phyloP scores from a whole-genome alignment of 805 yeast genomes.

The Kuraishia ogatae region DNA sequence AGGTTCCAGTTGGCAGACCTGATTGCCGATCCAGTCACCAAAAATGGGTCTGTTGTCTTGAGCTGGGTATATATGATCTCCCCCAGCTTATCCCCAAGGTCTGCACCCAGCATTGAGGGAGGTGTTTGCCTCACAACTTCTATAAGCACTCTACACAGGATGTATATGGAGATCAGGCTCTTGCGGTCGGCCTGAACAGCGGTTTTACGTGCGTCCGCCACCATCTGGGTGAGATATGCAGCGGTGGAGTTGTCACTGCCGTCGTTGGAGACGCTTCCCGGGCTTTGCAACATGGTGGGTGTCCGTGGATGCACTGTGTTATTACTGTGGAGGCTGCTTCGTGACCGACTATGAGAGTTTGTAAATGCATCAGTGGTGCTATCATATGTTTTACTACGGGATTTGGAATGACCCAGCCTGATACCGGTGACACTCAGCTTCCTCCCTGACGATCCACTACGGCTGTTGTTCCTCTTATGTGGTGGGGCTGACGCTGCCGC shows the following conservation, averaged over 20 bases:
- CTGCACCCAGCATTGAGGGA: constrained; percentile 63
- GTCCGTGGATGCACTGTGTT: no score
- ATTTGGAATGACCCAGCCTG: constrained; percentile 9
- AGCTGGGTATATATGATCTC: constrained; percentile 90
- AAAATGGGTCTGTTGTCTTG: constrained; percentile 74
- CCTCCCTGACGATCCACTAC: no score
- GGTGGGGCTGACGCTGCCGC: constrained; percentile 4
- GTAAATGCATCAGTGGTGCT: constrained; percentile 6
- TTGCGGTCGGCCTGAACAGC: constrained; percentile 83
- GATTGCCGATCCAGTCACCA: constrained; percentile 58
- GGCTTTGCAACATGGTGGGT: no score
- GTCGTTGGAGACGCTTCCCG: no score
- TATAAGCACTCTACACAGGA: constrained; percentile 82
- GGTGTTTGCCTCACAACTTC: constrained; percentile 89
- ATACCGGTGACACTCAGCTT: no score
- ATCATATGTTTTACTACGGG: constrained; percentile 30
- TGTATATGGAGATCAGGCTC: constrained; percentile 78
- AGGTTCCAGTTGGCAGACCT: constrained; percentile 91
- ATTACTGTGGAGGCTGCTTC: no score
- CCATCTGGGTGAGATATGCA: constrained; percentile 9
- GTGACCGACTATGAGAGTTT: no score
- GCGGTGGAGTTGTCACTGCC: no score
- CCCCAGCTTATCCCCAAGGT: constrained; percentile 74
- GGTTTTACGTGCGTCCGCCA: constrained; percentile 42
- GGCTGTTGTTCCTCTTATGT: constrained; percentile 36